Percentiles rank a stretch among this genome's conserved stretches.
Conservation (phyloP, 176 grass and related monocot genomes). For the Bolboschoenus planiculmis region DNA sequence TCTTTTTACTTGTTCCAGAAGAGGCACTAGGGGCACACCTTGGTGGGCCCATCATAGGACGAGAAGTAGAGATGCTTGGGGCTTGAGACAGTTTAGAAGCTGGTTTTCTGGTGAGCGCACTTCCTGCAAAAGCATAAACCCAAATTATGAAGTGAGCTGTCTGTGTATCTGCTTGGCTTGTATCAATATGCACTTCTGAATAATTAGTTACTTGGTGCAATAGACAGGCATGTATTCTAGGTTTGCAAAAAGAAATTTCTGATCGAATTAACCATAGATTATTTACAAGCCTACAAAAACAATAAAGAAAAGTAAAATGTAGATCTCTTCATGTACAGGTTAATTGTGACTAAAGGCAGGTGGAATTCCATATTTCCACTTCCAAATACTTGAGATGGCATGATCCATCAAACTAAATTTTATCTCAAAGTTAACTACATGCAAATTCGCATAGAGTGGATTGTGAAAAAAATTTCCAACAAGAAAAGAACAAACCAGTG, state of each 20-base stretch:
- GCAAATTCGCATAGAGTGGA: background rate
- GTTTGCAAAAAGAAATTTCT: background rate
- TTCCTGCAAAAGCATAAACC: constrained; percentile 34
- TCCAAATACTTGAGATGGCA: background rate
- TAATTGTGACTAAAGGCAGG: background rate
- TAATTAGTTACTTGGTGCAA: background rate
- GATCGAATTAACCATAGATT: background rate
- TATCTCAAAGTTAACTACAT: background rate
- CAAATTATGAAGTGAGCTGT: background rate
- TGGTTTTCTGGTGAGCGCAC: constrained; percentile 29
- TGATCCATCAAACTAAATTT: background rate
- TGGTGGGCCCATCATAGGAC: constrained; percentile 16
- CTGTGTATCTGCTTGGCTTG: background rate
- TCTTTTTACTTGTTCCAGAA: constrained; percentile 20
- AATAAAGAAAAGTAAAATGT: background rate
- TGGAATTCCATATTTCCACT: too few relatives aligned
- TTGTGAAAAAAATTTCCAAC: background rate
- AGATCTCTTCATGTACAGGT: background rate
- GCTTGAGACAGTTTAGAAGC: constrained; percentile 27
- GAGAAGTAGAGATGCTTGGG: constrained; percentile 5
- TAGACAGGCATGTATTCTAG: background rate
- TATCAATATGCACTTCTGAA: background rate
- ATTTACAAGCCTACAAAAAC: background rate
- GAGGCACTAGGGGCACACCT: constrained; percentile 12
- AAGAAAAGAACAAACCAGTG: constrained; percentile 36